Conservation (phyloP, 148 eudicot species). For the Gaultheria prostrata region DNA sequence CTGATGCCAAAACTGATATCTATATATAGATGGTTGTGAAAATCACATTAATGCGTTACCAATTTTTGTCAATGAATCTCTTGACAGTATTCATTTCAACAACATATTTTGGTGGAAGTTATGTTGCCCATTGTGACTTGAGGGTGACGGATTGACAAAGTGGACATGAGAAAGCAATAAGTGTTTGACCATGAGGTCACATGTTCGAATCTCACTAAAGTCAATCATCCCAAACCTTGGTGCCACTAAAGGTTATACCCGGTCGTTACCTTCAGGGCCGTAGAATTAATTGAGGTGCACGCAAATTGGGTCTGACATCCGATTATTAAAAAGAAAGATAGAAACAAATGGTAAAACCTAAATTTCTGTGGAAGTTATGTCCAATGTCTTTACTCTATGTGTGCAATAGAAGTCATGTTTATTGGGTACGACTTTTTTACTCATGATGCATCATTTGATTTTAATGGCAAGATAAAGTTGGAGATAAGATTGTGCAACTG, state of each 20-base stretch:
- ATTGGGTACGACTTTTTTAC: background rate
- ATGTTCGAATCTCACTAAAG: too few relatives aligned
- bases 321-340: too few relatives aligned
- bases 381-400: background rate
- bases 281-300: too few relatives aligned
- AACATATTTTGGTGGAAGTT: background rate
- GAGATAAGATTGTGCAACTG: background rate
- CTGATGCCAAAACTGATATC: too few relatives aligned
- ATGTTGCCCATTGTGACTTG: too few relatives aligned
- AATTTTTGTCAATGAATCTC: background rate
- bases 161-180: too few relatives aligned
- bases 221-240: too few relatives aligned
- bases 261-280: too few relatives aligned
- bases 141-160: background rate
- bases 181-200: too few relatives aligned
- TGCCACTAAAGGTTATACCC: too few relatives aligned
- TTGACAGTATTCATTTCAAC: background rate
- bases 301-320: too few relatives aligned
- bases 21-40: background rate
- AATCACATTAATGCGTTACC: background rate
- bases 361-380: background rate
- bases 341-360: background rate
- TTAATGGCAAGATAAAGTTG: background rate
- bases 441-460: background rate
- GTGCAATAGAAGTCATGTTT: background rate